Evolutionary conservation across 805 yeast species (phyloP).

Genomic region (Brettanomyces nanus): DNA sequence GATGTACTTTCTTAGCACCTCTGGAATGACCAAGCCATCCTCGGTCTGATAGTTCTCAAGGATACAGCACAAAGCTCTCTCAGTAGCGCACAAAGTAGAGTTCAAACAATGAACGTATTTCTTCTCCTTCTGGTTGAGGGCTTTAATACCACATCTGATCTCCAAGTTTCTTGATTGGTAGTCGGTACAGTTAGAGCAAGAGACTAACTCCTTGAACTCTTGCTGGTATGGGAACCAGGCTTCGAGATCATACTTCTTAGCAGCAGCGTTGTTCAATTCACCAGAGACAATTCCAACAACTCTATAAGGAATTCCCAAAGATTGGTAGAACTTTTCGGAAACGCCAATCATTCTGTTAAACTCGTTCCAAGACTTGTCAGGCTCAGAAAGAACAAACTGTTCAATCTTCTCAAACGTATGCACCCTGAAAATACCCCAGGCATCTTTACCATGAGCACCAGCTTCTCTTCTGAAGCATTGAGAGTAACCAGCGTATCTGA

Average conservation of each 20-base stretch:
- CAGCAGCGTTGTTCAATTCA: slow-evolving; percentile 97
- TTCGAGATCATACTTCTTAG: slow-evolving; percentile 96
- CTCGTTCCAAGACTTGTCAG: slow-evolving; percentile 96
- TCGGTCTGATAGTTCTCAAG: slow-evolving; percentile 97
- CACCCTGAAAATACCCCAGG: slow-evolving; percentile 99
- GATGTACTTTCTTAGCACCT: slow-evolving; percentile 89
- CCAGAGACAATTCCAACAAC: slow-evolving; percentile 98
- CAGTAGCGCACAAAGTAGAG: slow-evolving; percentile 95
- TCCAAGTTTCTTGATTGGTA: slow-evolving; percentile 98
- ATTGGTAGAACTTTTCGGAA: slow-evolving; percentile 89
- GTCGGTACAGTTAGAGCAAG: slow-evolving; percentile 98
- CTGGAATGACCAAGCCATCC: slow-evolving; percentile 89
- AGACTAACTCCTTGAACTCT: slow-evolving; percentile 96
- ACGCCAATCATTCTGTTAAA: slow-evolving; percentile 89
- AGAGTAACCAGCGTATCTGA: slow-evolving; percentile 95
- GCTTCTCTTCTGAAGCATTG: slow-evolving; percentile 99
- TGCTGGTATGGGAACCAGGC: slow-evolving; percentile 99
- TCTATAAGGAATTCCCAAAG: slow-evolving; percentile 89
- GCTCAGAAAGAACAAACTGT: slow-evolving; percentile 93
- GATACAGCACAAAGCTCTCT: slow-evolving; percentile 96
- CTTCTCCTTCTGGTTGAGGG: slow-evolving; percentile 91
- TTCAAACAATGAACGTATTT: slow-evolving; percentile 97
- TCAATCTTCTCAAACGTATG: slow-evolving; percentile 98
- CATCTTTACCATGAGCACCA: slow-evolving; percentile 98
- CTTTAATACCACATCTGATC: slow-evolving; percentile 97